Percentiles rank a stretch among this genome's conserved stretches.
These are phyloP conservation scores for Nakazawaea sp. DNA, from an alignment of 805 yeast genomes.

Conservation along the genomic window DNA sequence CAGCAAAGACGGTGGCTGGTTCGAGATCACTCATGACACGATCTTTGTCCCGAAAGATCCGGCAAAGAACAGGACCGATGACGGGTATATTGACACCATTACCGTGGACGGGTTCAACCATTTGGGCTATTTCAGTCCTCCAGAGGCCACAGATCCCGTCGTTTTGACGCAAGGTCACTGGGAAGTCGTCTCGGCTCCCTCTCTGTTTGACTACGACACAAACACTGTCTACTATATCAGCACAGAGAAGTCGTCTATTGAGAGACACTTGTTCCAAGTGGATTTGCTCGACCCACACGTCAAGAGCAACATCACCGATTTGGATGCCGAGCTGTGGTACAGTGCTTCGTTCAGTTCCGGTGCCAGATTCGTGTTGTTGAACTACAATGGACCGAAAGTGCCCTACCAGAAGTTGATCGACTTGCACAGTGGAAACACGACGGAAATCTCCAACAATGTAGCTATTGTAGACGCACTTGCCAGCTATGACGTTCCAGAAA, in stretches of 20 bases:
- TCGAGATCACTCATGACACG: conserved; percentile 66
- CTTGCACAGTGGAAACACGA: conserved; percentile 32
- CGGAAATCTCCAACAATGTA: conserved; percentile 40
- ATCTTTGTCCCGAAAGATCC: conserved; percentile 47
- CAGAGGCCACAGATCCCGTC: conserved; percentile 44
- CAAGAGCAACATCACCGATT: conserved; percentile 40
- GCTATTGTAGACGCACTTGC: conserved; percentile 30
- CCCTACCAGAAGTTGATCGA: conserved; percentile 74
- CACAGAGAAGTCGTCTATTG: conserved; percentile 72
- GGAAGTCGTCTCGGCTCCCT: conserved; percentile 81
- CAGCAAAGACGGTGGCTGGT: conserved; percentile 55
- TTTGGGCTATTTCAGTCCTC: conserved; percentile 78
- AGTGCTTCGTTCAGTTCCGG: conserved; percentile 75
- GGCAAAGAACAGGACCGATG: conserved; percentile 32
- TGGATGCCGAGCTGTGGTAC: conserved; percentile 56
- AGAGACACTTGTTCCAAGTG: conserved; percentile 77
- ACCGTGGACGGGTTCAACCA: conserved; percentile 61
- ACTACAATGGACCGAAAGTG: conserved; percentile 71
- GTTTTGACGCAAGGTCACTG: conserved; percentile 72
- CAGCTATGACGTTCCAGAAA: conserved; percentile 51
- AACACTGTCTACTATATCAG: conserved; percentile 61
- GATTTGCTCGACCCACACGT: conserved; percentile 40
- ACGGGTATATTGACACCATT: conserved; percentile 80
- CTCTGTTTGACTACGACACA: conserved; percentile 48
- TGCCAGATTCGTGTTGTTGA: conserved; percentile 59